These are phyloP conservation scores for Lactifluus piperatus DNA, from an alignment of 768 basidiomycete species.

Conservation along the genomic window DNA sequence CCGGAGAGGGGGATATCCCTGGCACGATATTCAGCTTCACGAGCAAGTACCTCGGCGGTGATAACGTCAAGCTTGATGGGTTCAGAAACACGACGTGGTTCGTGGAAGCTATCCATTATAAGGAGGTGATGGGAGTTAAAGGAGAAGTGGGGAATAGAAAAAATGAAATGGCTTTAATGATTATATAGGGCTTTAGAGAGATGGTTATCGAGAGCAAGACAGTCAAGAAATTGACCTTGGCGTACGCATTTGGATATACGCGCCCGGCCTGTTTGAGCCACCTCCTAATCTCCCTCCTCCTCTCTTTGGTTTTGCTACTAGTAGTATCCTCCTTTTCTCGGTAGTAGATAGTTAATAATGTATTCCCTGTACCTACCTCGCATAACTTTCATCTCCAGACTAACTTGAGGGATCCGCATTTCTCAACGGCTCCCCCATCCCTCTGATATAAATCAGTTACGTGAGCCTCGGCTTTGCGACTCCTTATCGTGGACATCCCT, in stretches of 20 bases:
- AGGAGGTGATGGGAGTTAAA: not conserved
- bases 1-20: conserved; percentile 73
- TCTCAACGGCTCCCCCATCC: not conserved
- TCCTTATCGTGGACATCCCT: not conserved
- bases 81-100: conserved; percentile 34
- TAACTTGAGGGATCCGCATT: not conserved
- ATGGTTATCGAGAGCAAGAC: conserved; percentile 9
- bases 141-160: not conserved
- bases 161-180: not conserved
- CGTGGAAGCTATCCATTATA: conserved; percentile 63
- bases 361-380: too few species aligned
- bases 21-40: conserved; percentile 63
- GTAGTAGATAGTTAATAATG: too few species aligned
- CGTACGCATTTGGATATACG: conserved; percentile 1
- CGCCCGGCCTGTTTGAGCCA: too few species aligned
- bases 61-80: conserved; percentile 65
- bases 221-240: not conserved
- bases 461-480: not conserved
- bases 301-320: too few species aligned
- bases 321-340: too few species aligned
- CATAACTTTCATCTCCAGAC: too few species aligned
- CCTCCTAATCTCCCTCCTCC: not conserved
- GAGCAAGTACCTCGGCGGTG: conserved; percentile 56
- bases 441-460: not conserved
- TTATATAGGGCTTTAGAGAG: conserved; percentile 11